Conservation (phyloP, 2,329 filamentous ascomycete species). For the Fusarium haematococcum region DNA sequence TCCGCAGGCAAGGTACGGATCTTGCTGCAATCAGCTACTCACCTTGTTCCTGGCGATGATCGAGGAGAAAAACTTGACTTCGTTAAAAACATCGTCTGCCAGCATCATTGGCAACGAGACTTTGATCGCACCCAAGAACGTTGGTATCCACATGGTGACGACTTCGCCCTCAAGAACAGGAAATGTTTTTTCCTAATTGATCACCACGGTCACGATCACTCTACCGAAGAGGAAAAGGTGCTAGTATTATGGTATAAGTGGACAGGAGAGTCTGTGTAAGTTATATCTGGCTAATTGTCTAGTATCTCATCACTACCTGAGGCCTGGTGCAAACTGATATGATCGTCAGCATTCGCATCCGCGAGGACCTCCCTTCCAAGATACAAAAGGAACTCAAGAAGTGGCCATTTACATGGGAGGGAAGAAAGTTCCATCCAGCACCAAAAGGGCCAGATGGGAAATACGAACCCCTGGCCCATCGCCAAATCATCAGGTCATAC, state of each 20-base stretch:
- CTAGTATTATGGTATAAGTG: constrained; percentile 28
- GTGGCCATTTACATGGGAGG: constrained; percentile 25
- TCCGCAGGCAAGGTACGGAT: constrained; percentile 14
- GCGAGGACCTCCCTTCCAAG: constrained; percentile 10
- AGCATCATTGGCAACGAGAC: constrained; percentile 25
- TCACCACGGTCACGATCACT: constrained; percentile 25
- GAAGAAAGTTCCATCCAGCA: constrained; percentile 11
- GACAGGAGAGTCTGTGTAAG: constrained; percentile 33
- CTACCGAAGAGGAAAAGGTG: constrained; percentile 8
- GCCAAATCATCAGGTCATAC: constrained; percentile 7
- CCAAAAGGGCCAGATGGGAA: constrained; percentile 15
- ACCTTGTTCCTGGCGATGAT: constrained; percentile 24
- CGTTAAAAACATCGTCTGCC: constrained; percentile 15
- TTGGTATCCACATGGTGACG: not conserved
- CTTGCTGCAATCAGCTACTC: constrained; percentile 21
- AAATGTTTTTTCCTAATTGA: constrained; percentile 32
- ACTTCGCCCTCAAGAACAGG: constrained; percentile 24
- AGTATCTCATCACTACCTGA: no score
- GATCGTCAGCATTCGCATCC: not conserved
- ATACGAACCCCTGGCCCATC: constrained; percentile 1
- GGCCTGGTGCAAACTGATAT: no score
- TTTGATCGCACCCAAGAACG: constrained; percentile 21
- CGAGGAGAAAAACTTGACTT: constrained; percentile 16
- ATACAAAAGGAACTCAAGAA: constrained; percentile 21
- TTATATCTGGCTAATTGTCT: not conserved